Conservation (phyloP, 1,284 basidiomycete species). For the Porogramme epimiltina region DNA sequence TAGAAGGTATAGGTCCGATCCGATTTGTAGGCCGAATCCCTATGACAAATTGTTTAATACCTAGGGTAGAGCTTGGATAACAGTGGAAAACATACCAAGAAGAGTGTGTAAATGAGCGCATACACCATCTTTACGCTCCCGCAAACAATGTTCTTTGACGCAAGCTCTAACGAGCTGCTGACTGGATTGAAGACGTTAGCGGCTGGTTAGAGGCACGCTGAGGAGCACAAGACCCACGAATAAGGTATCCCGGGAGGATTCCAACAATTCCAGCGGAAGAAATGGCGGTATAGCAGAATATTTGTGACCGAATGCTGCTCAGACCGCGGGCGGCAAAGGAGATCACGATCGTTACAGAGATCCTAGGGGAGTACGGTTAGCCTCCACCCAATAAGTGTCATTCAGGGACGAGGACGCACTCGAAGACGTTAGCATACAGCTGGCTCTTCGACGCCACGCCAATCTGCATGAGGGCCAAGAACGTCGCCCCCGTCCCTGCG, state of each 20-base stretch:
- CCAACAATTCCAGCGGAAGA: conserved; percentile 82
- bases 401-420: conserved; percentile 61
- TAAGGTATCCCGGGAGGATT: conserved; percentile 83
- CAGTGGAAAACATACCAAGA: conserved; percentile 42
- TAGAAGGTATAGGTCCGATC: conserved; percentile 83
- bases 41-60: background rate
- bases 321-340: conserved; percentile 81
- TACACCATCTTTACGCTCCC: conserved; percentile 92
- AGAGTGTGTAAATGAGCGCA: conserved; percentile 87
- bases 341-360: conserved; percentile 79
- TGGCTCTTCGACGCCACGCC: conserved; percentile 72
- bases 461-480: conserved; percentile 71
- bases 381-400: no score
- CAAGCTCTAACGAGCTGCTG: conserved; percentile 84
- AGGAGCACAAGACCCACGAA: conserved; percentile 51
- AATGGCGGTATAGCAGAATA: conserved; percentile 88
- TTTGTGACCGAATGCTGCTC: conserved; percentile 68
- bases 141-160: conserved; percentile 86
- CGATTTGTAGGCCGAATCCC: conserved; percentile 88
- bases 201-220: conserved; percentile 6
- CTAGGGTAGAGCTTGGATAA: background rate
- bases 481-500: conserved; percentile 65
- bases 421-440: conserved; percentile 86
- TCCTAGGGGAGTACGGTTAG: conserved; percentile 45
- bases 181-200: conserved; percentile 48